A percentile compares a stretch with the other conserved stretches of the same genome.
Evolutionary conservation across 1,284 basidiomycete genomes (phyloP).

Genomic region (Apiotrichum veenhuisii): DNA sequence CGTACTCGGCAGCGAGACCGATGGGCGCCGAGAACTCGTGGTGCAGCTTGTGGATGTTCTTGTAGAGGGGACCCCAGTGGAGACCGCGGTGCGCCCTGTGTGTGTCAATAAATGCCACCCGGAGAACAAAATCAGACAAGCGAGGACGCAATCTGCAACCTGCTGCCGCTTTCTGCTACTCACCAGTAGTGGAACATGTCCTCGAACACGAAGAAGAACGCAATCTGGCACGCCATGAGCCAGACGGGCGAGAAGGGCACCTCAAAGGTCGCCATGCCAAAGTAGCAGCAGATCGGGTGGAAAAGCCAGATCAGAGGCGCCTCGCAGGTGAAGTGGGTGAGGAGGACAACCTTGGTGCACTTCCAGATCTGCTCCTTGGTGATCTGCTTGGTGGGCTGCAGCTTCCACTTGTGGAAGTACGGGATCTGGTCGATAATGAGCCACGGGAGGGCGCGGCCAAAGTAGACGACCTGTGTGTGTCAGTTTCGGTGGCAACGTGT

Average conservation of each 20-base stretch:
- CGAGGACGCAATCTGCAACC: too few relatives aligned
- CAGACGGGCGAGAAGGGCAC: conserved; percentile 79
- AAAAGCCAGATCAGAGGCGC: conserved; percentile 94
- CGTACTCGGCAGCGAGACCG: conserved; percentile 95
- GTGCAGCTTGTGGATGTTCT: conserved; percentile 95
- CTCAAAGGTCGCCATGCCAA: conserved; percentile 83
- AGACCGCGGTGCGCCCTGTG: conserved; percentile 73
- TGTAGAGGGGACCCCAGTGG: conserved; percentile 89
- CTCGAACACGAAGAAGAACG: conserved; percentile 92
- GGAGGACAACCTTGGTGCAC: conserved; percentile 90
- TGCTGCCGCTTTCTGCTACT: too few relatives aligned
- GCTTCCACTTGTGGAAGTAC: conserved; percentile 91
- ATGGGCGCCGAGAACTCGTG: conserved; percentile 98
- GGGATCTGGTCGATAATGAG: conserved; percentile 92
- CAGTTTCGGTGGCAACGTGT: background rate
- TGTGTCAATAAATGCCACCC: background rate
- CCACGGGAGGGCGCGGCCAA: conserved; percentile 92
- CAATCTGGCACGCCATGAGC: conserved; percentile 73
- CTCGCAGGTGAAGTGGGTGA: conserved; percentile 95
- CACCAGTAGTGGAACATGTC: conserved; percentile 73
- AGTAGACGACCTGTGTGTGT: conserved; percentile 75
- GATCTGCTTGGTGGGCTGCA: conserved; percentile 80
- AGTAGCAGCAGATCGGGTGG: conserved; percentile 85
- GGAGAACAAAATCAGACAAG: too few relatives aligned
- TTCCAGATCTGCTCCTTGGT: conserved; percentile 84